Evolutionary conservation across 768 basidiomycete genomes (phyloP), one percentile per base, ranked within the genome.

Genomic region (Mycena belliarum): DNA sequence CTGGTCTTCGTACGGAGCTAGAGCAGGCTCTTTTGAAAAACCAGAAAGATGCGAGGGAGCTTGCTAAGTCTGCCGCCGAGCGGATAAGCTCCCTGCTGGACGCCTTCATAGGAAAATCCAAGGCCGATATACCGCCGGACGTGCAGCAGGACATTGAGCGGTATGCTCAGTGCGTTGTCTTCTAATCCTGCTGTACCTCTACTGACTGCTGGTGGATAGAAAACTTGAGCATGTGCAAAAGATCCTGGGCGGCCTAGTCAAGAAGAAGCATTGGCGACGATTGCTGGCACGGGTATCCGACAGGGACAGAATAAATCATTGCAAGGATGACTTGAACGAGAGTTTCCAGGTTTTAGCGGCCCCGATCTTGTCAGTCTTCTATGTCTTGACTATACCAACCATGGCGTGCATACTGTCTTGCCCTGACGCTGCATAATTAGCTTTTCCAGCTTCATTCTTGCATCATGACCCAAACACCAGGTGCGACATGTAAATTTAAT

Each of bases 321-420:
- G 54, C 54, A 55, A 55, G 18, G 40, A 48, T 16, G 49, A 48
- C n/a, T 35, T 55, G 38, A 49, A 42, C 24, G 54, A 55, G 6
- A 23, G 15, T 20, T 55, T 55, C 11, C 46, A 55, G 24, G 47
- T 55, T 6, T 33, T 55, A 26, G 15, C 29, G 23, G 54, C 35
- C 52, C 52, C 20, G 47, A 41, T 14, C 9, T 32, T 46, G 54
- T 55, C n/a, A 10, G 2, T 48, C 2, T 4, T 32, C 3, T 46
- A 41, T 16, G 21, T 41, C n/a, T n/a, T n/a, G n/a, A n/a, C n/a
- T n/a, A n/a, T n/a, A n/a, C n/a, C n/a, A n/a, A n/a, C n/a, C n/a
- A n/a, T n/a, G n/a, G n/a, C n/a, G n/a, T n/a, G n/a, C n/a, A n/a
- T n/a, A n/a, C n/a, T n/a, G n/a, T 38, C 37, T 38, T 38, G 20